Percentiles rank a stretch among this genome's conserved stretches.
Conservation (phyloP, 2,329 filamentous ascomycete genomes). For the Talaromyces piceae region DNA sequence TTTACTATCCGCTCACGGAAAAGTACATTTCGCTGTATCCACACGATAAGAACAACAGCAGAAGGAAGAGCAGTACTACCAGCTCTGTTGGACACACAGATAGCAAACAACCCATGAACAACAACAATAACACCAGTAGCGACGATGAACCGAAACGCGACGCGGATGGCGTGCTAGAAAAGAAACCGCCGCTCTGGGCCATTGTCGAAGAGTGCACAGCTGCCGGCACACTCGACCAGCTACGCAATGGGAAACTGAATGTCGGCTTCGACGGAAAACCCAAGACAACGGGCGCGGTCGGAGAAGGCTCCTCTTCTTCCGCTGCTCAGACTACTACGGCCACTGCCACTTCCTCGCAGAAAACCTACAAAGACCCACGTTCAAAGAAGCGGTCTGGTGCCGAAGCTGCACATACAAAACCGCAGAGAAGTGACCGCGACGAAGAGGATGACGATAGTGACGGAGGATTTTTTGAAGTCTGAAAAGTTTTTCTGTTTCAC, state of each 20-base stretch:
- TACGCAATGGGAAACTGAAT: conserved; percentile 36
- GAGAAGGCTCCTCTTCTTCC: not conserved
- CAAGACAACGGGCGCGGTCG: conserved; percentile 6
- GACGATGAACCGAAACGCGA: not conserved
- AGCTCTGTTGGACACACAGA: no score
- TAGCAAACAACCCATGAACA: no score
- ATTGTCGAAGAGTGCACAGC: conserved; percentile 38
- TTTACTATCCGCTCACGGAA: conserved; percentile 53
- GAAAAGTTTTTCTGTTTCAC: not conserved
- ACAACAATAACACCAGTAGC: not conserved
- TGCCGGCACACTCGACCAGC: conserved; percentile 34
- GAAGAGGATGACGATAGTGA: conserved; percentile 26
- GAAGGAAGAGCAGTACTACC: no score
- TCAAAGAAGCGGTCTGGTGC: not conserved
- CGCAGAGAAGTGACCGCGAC: conserved; percentile 5
- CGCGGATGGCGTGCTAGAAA: conserved; percentile 13
- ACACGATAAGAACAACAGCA: conserved; percentile 24
- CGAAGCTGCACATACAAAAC: conserved; percentile 10
- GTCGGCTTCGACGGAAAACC: conserved; percentile 16
- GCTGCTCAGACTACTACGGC: no score
- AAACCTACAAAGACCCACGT: not conserved
- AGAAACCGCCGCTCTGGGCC: conserved; percentile 38
- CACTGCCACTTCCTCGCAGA: no score
- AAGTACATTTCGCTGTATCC: conserved; percentile 54
- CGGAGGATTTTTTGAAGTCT: conserved; percentile 35